Base-by-base conservation (phyloP, 148 eudicot genomes). In the Polygonum aviculare region DNA sequence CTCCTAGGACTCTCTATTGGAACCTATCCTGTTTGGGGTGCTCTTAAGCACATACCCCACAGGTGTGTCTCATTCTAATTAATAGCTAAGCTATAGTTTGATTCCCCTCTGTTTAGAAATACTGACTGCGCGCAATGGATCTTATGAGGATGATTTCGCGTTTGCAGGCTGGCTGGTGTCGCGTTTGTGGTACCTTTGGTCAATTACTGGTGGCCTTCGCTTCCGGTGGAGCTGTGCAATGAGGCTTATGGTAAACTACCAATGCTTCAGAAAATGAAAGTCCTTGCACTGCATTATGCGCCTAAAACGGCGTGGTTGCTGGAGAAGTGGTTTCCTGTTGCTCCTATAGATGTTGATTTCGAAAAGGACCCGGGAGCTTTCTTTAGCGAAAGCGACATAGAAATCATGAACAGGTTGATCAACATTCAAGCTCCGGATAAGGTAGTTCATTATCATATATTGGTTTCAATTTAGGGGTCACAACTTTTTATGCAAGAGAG, bases 11-110 rank as follows among this genome's bases (percentile, higher is more conserved):
- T 50, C 67, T 81, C 87, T 59, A 81, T 84, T 81, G 85, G 87
- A 40, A 78, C 63, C 3, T 82, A 85, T 47, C 72, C 69, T 10
- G 67, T 76, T 49, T 85, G 87, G 87, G 83, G 87, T 15, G 78
- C 83, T 80, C 87, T 85, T 54, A 80, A 78, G 75, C 76, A 84
- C 54, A 79, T 84, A 3, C 83, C 87, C 52, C 81, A 84, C 59
- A 72, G 87, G 87, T 84, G 18, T 48, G 10, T 1, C 48, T 26
- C 52, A 73, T 51, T 48, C 38, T 31, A 26, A 12, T 45, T 5
- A 40, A 40, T 3, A 19, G 38, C 2, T 39, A 12, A 45, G 21
- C 54, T 18, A 47, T 11, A 12, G 49, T 0, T 0, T 19, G 5
- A 14, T 41, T 7, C 21, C 2, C 19, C 9, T 45, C 44, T 0